phyloP scores from a whole-genome alignment of 805 yeast genomes.

The Torulaspora delbrueckii region DNA sequence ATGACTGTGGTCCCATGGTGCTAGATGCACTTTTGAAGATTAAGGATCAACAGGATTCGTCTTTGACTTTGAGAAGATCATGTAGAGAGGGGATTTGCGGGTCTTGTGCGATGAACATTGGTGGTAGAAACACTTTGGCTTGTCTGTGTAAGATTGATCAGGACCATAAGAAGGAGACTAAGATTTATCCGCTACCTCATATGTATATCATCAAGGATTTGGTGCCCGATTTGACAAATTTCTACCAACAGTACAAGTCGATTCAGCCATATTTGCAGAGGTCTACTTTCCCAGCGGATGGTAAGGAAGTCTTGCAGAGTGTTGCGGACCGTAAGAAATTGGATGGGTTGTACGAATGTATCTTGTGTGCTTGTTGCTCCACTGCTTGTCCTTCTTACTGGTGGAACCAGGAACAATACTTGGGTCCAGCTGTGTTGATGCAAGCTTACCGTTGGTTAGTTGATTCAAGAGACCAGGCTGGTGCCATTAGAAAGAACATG shows the following conservation, averaged over 20 bases:
- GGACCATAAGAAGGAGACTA: conserved; percentile 65
- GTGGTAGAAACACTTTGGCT: conserved; percentile 94
- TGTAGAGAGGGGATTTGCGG: conserved; percentile 99
- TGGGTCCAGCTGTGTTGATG: conserved; percentile 98
- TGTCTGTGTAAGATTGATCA: conserved; percentile 92
- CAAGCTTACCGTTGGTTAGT: conserved; percentile 99
- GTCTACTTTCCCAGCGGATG: conserved; percentile 69
- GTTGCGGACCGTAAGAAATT: conserved; percentile 91
- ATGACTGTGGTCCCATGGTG: conserved; percentile 96
- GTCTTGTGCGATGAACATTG: conserved; percentile 99
- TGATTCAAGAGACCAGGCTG: conserved; percentile 93
- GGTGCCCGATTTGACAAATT: conserved; percentile 96
- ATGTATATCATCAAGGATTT: conserved; percentile 96
- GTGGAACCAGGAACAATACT: conserved; percentile 99
- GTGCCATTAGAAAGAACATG: conserved; percentile 73
- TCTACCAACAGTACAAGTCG: conserved; percentile 97
- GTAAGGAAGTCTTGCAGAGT: conserved; percentile 87
- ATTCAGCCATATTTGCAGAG: conserved; percentile 96
- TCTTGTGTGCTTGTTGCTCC: conserved; percentile 97
- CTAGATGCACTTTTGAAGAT: conserved; percentile 91
- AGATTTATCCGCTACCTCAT: conserved; percentile 96
- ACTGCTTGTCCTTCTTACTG: conserved; percentile 99
- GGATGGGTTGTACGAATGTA: conserved; percentile 97
- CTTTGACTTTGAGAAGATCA: conserved; percentile 94
- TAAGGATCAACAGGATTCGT: conserved; percentile 94